phyloP scores from a whole-genome alignment of 768 basidiomycete species.

The Porphyrellus cyaneotinctus region DNA sequence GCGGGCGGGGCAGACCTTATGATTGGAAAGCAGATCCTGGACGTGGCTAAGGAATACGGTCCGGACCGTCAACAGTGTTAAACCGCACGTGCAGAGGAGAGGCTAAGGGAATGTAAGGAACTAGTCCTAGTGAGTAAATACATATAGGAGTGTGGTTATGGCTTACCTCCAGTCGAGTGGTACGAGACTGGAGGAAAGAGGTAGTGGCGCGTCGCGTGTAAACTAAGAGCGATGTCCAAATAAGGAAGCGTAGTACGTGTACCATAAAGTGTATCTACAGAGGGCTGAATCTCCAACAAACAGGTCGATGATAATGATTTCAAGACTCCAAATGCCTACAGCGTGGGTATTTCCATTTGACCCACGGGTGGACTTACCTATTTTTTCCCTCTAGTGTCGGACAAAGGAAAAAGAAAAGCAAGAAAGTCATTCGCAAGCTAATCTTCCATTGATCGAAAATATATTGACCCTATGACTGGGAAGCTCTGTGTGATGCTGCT shows the following conservation, averaged over 20 bases:
- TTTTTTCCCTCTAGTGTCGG: background rate
- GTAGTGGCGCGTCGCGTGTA: no score
- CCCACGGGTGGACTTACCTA: background rate
- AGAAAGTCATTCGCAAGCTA: background rate
- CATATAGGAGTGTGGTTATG: no score
- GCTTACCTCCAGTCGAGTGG: no score
- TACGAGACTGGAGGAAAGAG: no score
- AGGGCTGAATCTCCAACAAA: no score
- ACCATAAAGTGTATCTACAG: no score
- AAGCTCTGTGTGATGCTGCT: constrained; percentile 3
- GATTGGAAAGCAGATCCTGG: constrained; percentile 42
- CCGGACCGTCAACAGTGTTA: constrained; percentile 41
- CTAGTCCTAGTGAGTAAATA: no score
- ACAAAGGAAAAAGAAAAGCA: background rate
- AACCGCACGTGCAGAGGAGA: no score
- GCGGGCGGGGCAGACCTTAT: background rate
- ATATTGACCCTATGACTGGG: constrained; percentile 1
- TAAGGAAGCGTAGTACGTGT: no score
- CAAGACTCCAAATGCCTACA: constrained; percentile 23
- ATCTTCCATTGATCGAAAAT: background rate
- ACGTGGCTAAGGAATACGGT: constrained; percentile 45
- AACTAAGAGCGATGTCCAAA: no score
- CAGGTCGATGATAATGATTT: constrained; percentile 47
- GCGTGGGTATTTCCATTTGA: constrained; percentile 13
- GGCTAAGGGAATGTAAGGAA: no score